These are phyloP conservation scores for Cyberlindnera samutprakarnensis DNA, from an alignment of 805 yeast genomes.

Conservation along the genomic window DNA sequence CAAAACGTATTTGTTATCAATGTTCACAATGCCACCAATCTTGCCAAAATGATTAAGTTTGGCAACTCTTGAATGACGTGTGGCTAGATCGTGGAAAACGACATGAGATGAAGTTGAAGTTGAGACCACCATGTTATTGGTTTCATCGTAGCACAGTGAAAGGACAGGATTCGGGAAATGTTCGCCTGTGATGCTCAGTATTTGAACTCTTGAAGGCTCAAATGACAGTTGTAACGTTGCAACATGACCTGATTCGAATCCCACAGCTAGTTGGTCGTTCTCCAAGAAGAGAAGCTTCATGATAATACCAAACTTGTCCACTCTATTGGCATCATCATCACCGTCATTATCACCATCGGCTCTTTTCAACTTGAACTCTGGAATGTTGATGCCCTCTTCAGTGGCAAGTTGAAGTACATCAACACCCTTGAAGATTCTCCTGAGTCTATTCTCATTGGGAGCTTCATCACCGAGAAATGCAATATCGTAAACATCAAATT, in stretches of 20 bases:
- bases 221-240: constrained; percentile 23
- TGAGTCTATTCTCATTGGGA: constrained; percentile 9
- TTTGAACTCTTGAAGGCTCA: constrained; percentile 1
- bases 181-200: constrained; percentile 13
- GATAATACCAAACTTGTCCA: constrained; percentile 51
- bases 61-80: constrained; percentile 1
- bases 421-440: constrained; percentile 19
- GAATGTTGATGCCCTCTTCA: constrained; percentile 10
- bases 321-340: constrained; percentile 12
- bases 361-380: constrained; percentile 11
- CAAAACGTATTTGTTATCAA: constrained; percentile 22
- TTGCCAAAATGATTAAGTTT: constrained; percentile 29
- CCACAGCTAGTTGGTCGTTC: constrained; percentile 34
- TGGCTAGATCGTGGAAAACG: constrained; percentile 20
- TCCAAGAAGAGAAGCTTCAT: constrained; percentile 46
- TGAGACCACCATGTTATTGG: constrained; percentile 25
- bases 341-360: constrained; percentile 9
- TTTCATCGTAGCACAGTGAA: constrained; percentile 28
- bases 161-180: constrained; percentile 53
- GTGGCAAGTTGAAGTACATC: constrained; percentile 13
- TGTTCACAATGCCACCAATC: constrained; percentile 21
- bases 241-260: constrained; percentile 71
- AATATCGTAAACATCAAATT: constrained; percentile 52
- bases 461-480: constrained; percentile 10
- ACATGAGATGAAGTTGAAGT: constrained; percentile 44